phyloP scores from a whole-genome alignment of 305 asterid species.

The Fraxinus sp. region DNA sequence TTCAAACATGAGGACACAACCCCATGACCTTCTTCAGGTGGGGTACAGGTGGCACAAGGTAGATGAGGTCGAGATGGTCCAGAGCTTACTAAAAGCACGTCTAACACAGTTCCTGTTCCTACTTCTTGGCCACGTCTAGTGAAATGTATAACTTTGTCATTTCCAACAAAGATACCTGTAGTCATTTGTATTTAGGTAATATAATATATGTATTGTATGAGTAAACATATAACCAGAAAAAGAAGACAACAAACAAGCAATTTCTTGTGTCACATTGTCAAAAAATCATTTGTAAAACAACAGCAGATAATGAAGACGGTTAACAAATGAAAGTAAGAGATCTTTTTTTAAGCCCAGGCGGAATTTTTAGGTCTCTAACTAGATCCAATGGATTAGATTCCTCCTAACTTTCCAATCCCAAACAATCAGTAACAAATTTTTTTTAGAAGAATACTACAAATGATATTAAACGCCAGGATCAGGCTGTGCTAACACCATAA shows the following conservation, averaged over 20 bases:
- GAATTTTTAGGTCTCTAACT: background rate
- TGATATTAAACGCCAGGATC: background rate
- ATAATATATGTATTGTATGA: background rate
- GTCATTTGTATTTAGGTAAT: background rate
- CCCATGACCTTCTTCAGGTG: background rate
- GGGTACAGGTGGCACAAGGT: background rate
- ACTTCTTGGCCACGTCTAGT: background rate
- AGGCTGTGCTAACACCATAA: background rate
- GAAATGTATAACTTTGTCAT: background rate
- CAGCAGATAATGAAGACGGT: background rate
- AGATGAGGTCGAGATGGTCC: background rate
- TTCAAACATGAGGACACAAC: background rate
- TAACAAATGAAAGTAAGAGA: background rate
- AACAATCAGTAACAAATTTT: background rate
- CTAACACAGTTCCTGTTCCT: background rate
- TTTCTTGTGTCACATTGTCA: background rate
- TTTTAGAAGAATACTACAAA: background rate
- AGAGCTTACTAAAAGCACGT: background rate
- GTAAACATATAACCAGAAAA: background rate
- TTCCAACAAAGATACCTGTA: background rate
- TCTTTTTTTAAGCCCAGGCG: background rate
- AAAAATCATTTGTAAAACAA: background rate
- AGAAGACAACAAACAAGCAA: background rate
- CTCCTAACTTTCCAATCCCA: background rate
- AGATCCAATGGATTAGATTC: background rate